Evolutionary conservation across 345 rosid species (phyloP).

Genomic region (Hypericum androsaemum): DNA sequence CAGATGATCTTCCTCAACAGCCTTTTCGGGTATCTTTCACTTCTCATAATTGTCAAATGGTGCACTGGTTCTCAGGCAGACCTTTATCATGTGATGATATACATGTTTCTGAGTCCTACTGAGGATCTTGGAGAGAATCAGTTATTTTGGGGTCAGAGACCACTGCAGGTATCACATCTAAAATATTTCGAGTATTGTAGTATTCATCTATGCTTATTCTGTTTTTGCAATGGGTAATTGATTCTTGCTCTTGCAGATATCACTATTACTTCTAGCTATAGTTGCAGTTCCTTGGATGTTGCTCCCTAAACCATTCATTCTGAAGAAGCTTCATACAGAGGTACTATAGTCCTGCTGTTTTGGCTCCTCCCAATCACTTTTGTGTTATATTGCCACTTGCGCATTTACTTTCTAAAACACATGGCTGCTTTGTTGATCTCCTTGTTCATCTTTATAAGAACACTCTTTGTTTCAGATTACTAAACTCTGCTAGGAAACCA

Average conservation of each 20-base stretch:
- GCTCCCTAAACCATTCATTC: slow-evolving; percentile 87
- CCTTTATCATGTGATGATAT: slow-evolving; percentile 98
- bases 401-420: no score
- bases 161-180: slow-evolving; percentile 51
- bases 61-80: slow-evolving; percentile 97
- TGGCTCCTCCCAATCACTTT: no score
- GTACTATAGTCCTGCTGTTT: slow-evolving; percentile 19
- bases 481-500: no score
- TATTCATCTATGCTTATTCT: not conserved
- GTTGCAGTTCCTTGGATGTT: slow-evolving; percentile 98
- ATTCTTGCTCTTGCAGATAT: slow-evolving; percentile 49
- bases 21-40: slow-evolving; percentile 90
- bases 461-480: no score
- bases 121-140: slow-evolving; percentile 83
- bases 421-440: no score
- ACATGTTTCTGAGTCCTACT: slow-evolving; percentile 94
- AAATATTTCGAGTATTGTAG: not conserved
- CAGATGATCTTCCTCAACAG: slow-evolving; percentile 92
- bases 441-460: no score
- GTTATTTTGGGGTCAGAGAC: slow-evolving; percentile 91
- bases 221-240: slow-evolving; percentile 9
- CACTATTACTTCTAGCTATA: slow-evolving; percentile 64
- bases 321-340: slow-evolving; percentile 75
- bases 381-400: no score
- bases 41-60: slow-evolving; percentile 90